Conservation (phyloP, 139 green algal species). For the Chlorella sp. region DNA sequence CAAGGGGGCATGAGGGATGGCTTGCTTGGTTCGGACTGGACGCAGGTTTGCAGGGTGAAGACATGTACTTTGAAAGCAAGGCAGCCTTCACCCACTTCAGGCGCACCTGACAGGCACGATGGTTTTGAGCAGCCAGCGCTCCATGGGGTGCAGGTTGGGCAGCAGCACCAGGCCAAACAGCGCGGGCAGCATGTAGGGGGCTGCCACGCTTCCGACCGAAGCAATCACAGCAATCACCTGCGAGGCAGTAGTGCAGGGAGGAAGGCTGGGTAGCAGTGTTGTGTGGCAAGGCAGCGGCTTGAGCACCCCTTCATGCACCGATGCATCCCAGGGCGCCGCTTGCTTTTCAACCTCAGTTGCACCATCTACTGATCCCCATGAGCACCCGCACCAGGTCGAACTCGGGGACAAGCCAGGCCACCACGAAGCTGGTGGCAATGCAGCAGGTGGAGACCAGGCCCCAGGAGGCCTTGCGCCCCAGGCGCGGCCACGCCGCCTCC, state of each 20-base stretch:
- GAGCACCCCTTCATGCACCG: too few species aligned
- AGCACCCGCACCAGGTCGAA: conserved; percentile 47
- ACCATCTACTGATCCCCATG: too few species aligned
- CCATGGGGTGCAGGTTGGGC: neutral
- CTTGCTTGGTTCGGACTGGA: too few species aligned
- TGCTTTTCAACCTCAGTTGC: too few species aligned
- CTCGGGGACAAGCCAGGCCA: conserved; percentile 46
- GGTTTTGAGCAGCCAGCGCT: conserved; percentile 22
- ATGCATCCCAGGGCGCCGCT: too few species aligned
- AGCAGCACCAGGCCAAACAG: conserved; percentile 49
- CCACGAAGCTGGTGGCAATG: conserved; percentile 8
- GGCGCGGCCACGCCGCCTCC: neutral
- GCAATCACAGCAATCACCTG: conserved; percentile 51
- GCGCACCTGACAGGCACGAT: conserved; percentile 16
- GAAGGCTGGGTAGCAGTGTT: too few species aligned
- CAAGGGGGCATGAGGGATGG: too few species aligned
- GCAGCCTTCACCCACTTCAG: too few species aligned
- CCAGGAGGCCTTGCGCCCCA: conserved; percentile 28
- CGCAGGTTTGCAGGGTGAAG: too few species aligned
- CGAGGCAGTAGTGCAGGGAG: too few species aligned
- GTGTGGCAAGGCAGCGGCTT: too few species aligned
- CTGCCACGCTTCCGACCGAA: conserved; percentile 47
- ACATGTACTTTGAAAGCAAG: too few species aligned
- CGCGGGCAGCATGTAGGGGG: conserved; percentile 49
- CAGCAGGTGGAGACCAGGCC: neutral